Conservation (phyloP, 495 filamentous ascomycete genomes). For the Aspergillus avenaceus region DNA sequence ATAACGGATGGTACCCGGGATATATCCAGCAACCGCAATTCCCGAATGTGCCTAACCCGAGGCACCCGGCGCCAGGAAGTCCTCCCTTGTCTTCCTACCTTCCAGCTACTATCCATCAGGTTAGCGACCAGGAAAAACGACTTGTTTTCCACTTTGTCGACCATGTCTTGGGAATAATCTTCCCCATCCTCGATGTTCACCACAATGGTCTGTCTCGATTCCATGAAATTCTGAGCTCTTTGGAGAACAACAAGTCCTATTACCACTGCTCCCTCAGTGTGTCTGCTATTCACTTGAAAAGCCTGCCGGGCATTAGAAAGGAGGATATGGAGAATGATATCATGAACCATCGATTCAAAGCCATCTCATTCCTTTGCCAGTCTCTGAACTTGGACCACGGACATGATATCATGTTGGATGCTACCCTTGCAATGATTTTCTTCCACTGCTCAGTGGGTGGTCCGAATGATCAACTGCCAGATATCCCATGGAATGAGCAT, state of each 20-base stretch:
- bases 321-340: slow-evolving; percentile 85
- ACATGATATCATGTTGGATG: slow-evolving; percentile 81
- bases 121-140: slow-evolving; percentile 76
- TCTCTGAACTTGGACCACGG: slow-evolving; percentile 69
- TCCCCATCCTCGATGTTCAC: slow-evolving; percentile 83
- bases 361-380: slow-evolving; percentile 79
- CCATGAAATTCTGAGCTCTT: slow-evolving; percentile 70
- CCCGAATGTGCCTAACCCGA: too few relatives aligned
- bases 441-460: slow-evolving; percentile 89
- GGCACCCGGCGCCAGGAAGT: too few relatives aligned
- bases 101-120: slow-evolving; percentile 65
- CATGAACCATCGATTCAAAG: slow-evolving; percentile 81
- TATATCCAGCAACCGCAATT: too few relatives aligned
- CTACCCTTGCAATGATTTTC: slow-evolving; percentile 90
- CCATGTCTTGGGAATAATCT: slow-evolving; percentile 77
- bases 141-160: slow-evolving; percentile 88
- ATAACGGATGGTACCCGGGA: too few relatives aligned
- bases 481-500: slow-evolving; percentile 94
- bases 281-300: slow-evolving; percentile 85
- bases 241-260: slow-evolving; percentile 86
- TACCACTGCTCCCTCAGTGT: slow-evolving; percentile 93
- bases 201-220: slow-evolving; percentile 67
- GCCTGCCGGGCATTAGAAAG: slow-evolving; percentile 54
- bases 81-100: slow-evolving; percentile 29
- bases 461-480: slow-evolving; percentile 76